Evolutionary conservation across 2,329 filamentous ascomycete genomes (phyloP), one percentile per base, ranked within the genome.

Genomic region (Teratosphaeria pseudoeucalypti): DNA sequence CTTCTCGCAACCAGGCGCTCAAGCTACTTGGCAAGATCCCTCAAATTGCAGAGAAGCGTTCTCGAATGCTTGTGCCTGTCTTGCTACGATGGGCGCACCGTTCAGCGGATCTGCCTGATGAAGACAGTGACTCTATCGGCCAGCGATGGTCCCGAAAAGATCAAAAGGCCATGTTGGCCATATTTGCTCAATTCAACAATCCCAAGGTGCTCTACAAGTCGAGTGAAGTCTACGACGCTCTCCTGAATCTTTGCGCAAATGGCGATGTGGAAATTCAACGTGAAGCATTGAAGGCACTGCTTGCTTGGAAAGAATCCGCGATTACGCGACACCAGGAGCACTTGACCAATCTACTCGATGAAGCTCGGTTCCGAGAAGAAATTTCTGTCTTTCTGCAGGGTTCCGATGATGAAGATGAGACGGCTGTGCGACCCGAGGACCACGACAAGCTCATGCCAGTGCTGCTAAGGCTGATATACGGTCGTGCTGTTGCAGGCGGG

Each of bases 201-300:
- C 90, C 94, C 0, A 88, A 82, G 67, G 90, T 91, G 0, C 77
- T 99, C 3, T 97, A 85, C 73, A 88, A 85, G 68, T 83, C 88
- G 34, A 79, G 84, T 10, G 85, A 90, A 58, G 92, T 96, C 0
- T 89, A 92, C 67, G 76, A 82, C 7, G 85, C 89, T 16, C 78
- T 97, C 27, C 77, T 96, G 19, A 79, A 82, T 34, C 80, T 96
- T 26, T 79, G 96, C 64, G 84, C 86, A 52, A 96, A 96, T 70
- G 94, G 94, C 67, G 94, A 99, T 70, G 81, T 86, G 3, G 92
- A 96, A 65, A 84, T 96, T 16, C 94, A 99, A 72, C 92, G 88
- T 65, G 83, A 87, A 54, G 86, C 91, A 0, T 79, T 99, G 39
- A 92, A 91, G 72, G 89, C 88, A 9, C 83, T 99, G 7, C 79